Conservation (phyloP, 1,284 basidiomycete genomes). For the Macrocystidia cucumis region DNA sequence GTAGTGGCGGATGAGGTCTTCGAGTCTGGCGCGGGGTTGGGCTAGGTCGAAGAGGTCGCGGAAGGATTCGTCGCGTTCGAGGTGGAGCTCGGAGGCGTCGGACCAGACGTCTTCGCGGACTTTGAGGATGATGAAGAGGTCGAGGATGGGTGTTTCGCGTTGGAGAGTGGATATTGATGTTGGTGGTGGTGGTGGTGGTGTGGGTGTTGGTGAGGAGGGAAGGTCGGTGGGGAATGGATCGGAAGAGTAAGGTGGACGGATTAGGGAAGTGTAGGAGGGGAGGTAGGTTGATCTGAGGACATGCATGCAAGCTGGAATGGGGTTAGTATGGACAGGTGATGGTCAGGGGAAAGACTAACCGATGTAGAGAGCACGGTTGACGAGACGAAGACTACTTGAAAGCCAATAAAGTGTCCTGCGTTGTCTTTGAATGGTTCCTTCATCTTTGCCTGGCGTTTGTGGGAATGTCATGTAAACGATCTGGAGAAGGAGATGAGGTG, state of each 20-base stretch:
- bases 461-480: slow-evolving; percentile 58
- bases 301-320: slow-evolving; percentile 65
- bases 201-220: slow-evolving; percentile 12
- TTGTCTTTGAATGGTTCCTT: slow-evolving; percentile 39
- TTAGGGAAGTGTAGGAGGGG: slow-evolving; percentile 50
- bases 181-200: slow-evolving; percentile 14
- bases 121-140: slow-evolving; percentile 70
- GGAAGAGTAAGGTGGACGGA: slow-evolving; percentile 60
- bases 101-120: slow-evolving; percentile 68
- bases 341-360: slow-evolving; percentile 28
- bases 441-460: slow-evolving; percentile 26
- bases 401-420: slow-evolving; percentile 66
- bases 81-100: slow-evolving; percentile 65
- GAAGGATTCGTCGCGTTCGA: slow-evolving; percentile 65
- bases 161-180: slow-evolving; percentile 31
- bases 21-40: slow-evolving; percentile 63
- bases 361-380: slow-evolving; percentile 56
- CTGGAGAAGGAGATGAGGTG: slow-evolving; percentile 51
- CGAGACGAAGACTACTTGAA: slow-evolving; percentile 49
- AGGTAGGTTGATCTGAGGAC: slow-evolving; percentile 68
- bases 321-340: background rate
- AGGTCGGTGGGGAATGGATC: slow-evolving; percentile 51
- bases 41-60: slow-evolving; percentile 68
- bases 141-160: slow-evolving; percentile 66
- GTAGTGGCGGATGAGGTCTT: slow-evolving; percentile 59